Conservation (phyloP, 2,329 filamentous ascomycete genomes). For the Huntiella savannae region DNA sequence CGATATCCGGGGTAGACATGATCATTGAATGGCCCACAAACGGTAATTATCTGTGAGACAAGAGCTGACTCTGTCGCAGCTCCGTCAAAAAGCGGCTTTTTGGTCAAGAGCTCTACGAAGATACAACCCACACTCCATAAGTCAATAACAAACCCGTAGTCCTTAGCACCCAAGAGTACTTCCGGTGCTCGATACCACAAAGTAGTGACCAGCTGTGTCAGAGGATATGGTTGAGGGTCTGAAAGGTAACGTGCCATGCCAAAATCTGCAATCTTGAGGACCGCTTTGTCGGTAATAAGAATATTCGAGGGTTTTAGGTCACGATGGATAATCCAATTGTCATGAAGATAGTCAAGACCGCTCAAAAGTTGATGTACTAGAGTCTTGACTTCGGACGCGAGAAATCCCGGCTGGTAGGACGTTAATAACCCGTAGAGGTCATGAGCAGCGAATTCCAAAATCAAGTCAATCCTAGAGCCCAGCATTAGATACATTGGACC, state of each 20-base stretch:
- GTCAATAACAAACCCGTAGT: constrained; percentile 62
- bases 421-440: constrained; percentile 85
- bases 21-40: constrained; percentile 72
- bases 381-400: constrained; percentile 82
- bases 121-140: constrained; percentile 96
- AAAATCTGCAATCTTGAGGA: constrained; percentile 92
- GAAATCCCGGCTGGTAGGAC: constrained; percentile 85
- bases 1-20: constrained; percentile 73
- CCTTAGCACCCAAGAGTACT: constrained; percentile 60
- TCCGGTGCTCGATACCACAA: constrained; percentile 93
- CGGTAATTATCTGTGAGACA: constrained; percentile 67
- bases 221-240: constrained; percentile 50
- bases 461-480: constrained; percentile 55
- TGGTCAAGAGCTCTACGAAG: constrained; percentile 74
- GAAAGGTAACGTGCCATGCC: constrained; percentile 89
- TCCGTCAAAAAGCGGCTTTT: constrained; percentile 68
- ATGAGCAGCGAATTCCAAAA: constrained; percentile 95
- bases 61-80: constrained; percentile 77
- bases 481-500: neutral
- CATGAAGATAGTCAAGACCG: constrained; percentile 71
- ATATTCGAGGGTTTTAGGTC: constrained; percentile 90
- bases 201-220: constrained; percentile 88
- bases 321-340: constrained; percentile 77
- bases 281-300: constrained; percentile 83
- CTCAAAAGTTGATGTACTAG: constrained; percentile 65